Conservation (phyloP, 1,284 basidiomycete genomes). For the Apiotrichum gracile region DNA sequence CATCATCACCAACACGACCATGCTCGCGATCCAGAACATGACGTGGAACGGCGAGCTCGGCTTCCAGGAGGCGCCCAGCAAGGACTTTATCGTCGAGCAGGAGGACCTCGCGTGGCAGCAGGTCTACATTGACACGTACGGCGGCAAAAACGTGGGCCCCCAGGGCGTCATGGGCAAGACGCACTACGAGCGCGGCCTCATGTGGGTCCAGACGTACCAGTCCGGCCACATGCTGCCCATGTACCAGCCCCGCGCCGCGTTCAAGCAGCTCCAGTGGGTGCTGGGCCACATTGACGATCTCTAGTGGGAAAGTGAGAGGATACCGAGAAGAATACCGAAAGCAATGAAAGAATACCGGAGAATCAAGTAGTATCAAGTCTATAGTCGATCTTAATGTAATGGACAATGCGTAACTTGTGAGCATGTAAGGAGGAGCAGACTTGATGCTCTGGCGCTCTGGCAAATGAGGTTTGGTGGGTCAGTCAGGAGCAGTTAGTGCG, state of each 20-base stretch:
- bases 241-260: slow-evolving; percentile 10
- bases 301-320: neutral
- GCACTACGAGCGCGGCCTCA: slow-evolving; percentile 20
- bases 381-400: no score
- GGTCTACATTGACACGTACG: neutral
- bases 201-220: slow-evolving; percentile 20
- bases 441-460: no score
- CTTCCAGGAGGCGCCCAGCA: slow-evolving; percentile 14
- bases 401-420: no score
- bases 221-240: slow-evolving; percentile 19
- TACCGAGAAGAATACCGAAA: no score
- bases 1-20: slow-evolving; percentile 27
- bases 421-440: no score
- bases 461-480: no score
- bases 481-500: no score
- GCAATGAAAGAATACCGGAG: no score
- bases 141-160: neutral
- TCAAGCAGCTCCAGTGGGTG: slow-evolving; percentile 16
- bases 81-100: neutral
- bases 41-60: slow-evolving; percentile 29
- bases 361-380: no score
- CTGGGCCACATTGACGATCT: slow-evolving; percentile 13
- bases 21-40: slow-evolving; percentile 32
- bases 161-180: slow-evolving; percentile 15
- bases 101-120: neutral